A percentile compares a stretch with the other conserved stretches of the same genome.
phyloP scores from a whole-genome alignment of 495 filamentous ascomycete genomes.

The Melanomma pulvis-pyrius region DNA sequence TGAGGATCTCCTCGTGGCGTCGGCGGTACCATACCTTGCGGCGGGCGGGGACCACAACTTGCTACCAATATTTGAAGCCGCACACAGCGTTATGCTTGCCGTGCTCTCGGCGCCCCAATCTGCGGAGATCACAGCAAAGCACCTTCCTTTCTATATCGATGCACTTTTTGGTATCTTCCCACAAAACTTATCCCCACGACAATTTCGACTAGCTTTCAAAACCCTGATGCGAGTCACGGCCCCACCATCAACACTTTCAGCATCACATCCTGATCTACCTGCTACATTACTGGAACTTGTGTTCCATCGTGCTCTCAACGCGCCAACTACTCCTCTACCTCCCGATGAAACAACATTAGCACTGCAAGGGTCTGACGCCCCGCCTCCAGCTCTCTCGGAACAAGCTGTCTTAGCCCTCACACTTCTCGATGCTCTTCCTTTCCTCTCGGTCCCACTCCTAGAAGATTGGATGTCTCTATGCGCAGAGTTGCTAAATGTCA shows the following conservation, averaged over 20 bases:
- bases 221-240: conserved; percentile 84
- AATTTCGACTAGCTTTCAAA: conserved; percentile 93
- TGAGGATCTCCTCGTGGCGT: conserved; percentile 73
- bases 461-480: conserved; percentile 77
- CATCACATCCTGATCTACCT: conserved; percentile 71
- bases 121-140: conserved; percentile 65
- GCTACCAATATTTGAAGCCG: conserved; percentile 79
- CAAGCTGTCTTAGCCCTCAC: conserved; percentile 79
- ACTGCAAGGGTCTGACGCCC: conserved; percentile 34
- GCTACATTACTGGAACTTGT: conserved; percentile 82
- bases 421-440: conserved; percentile 79
- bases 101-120: conserved; percentile 80
- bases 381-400: conserved; percentile 63
- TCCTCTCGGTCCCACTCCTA: conserved; percentile 67
- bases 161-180: conserved; percentile 87
- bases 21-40: conserved; percentile 76
- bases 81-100: conserved; percentile 83
- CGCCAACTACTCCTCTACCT: conserved; percentile 56
- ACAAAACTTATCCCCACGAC: conserved; percentile 74
- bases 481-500: conserved; percentile 66
- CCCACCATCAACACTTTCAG: conserved; percentile 74
- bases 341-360: conserved; percentile 40
- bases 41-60: conserved; percentile 64
- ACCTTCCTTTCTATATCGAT: conserved; percentile 86
- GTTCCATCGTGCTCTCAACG: conserved; percentile 63